Evolutionary conservation across 1,139 yeast genomes (phyloP), one percentile per base, ranked within the genome.

Genomic region (Pichiaceae sp.): DNA sequence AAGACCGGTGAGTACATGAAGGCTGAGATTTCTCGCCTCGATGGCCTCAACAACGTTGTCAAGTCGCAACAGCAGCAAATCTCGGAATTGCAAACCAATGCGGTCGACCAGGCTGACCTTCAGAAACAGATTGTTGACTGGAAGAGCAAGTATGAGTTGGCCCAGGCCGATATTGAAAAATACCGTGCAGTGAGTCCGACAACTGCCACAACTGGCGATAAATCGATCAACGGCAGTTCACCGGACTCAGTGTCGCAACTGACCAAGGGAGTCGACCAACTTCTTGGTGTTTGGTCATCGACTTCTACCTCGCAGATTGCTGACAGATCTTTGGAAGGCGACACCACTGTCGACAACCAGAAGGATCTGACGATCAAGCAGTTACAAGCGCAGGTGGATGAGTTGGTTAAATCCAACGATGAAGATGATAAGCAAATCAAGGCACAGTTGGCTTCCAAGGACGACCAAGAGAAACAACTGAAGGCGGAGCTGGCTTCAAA

Each of bases 1-100:
- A 68, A 68, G 31, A 66, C 75, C 42, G 78, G 77, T 48, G 70
- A 76, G 3, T 62, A 77, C 37, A 68, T 79, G 63, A 64, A 71
- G 39, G 64, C 71, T 33, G 78, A 76, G 47, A 62, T 79, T 40
- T 60, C 72, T 3, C 75, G 75, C 40, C 60, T 78, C 32, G 62
- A 69, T 7, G 65, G 66, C 24, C 59, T 81, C 52, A 81, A 78
- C 51, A 62, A 64, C 30, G 54, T 81, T 19, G 67, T 81, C 30
- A 66, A 71, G 46, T 57, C 60, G 4, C 87, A 80, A 57, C 73
- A 72, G 42, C 62, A 57, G 6, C 63, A 66, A 44, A 66, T 78
- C 29, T 55, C 56, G 4, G 50, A 54, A 6, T 62, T 74, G 44
- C 56, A 66, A n/a, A 46, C 51, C 3, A 67, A 66, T 42, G 61